Base-by-base conservation (phyloP, 2,329 filamentous ascomycete species). In the Colletotrichum echinochloae region DNA sequence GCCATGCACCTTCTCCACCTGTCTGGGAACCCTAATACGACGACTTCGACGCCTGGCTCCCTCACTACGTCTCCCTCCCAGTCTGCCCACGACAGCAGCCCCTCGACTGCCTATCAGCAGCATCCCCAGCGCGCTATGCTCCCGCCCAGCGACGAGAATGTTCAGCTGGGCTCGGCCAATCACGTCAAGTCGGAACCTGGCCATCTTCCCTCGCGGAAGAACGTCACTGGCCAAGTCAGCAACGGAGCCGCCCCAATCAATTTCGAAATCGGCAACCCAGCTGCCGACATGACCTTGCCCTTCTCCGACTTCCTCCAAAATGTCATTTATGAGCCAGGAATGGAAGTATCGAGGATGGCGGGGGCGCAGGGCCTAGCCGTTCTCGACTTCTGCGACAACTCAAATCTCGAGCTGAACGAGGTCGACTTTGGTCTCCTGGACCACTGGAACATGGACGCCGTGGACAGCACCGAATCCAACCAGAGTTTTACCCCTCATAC, bases 241-340 rank as follows among this genome's bases (percentile, higher is more conserved):
- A 60, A 44, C 28, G 62, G 23, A 46, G 26, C 44, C 7, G 52
- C 70, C 33, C 60, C 60, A 14, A 48, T 65, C 20, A 70, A 70
- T 26, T 71, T 60, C 59, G 69, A 71, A 20, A 65, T 71, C 46
- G 71, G 74, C 8, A 44, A 18, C 20, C 67, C 35, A 30, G 35
- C 33, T 14, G 70, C 70, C 23, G 72, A 71, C 33, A 60, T 71
- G 56, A 26, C 70, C 1, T 75, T 82, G 20, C 83, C 84, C 1
- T 87, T 88, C 72, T 82, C 83, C 23, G 84, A 86, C 60, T 88
- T 88, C 60, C 76, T 88, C 18, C 83, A 83, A 8, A 83, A 86
- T 51, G 81, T 88, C 16, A 78, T 88, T 20, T 87, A 84, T 65
- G 82, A 86, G n/a, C 81, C 83, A 46, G 78, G 81, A 1, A 73